Percentiles rank a stretch among this genome's conserved stretches.
Conservation (phyloP, 139 green algal species). For the Spirogloea muscicola region DNA sequence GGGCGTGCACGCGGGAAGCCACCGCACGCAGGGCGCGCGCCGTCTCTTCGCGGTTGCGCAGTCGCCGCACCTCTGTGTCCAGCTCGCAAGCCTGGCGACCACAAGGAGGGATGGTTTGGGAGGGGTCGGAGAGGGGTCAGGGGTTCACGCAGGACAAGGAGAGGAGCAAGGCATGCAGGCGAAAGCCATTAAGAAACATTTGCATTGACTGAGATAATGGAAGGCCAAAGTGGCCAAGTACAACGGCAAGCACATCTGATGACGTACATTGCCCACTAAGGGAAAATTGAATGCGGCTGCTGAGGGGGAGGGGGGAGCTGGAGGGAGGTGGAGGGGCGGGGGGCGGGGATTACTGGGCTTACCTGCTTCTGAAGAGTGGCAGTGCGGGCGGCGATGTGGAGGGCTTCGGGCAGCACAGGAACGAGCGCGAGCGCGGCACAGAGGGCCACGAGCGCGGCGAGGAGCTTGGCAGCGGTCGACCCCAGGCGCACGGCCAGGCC, state of each 20-base stretch:
- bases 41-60: background rate
- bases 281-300: background rate
- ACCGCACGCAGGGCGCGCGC: background rate
- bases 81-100: slow-evolving; percentile 14
- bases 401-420: background rate
- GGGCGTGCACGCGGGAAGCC: background rate
- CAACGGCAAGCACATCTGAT: no score
- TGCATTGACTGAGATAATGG: no score
- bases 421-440: slow-evolving; percentile 2
- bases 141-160: background rate
- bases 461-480: slow-evolving; percentile 14
- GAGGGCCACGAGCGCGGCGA: slow-evolving; percentile 10
- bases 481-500: slow-evolving; percentile 9
- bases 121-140: background rate
- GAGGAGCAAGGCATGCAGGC: background rate
- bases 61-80: slow-evolving; percentile 8
- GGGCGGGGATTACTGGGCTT: background rate
- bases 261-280: no score
- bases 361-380: slow-evolving; percentile 21
- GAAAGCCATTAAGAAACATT: no score
- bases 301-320: background rate
- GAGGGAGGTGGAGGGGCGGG: background rate
- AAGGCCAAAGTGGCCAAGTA: no score
- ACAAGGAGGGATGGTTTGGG: background rate
- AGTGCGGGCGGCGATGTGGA: background rate